These are phyloP conservation scores for Madurella fahalii DNA, from an alignment of 2,329 filamentous ascomycete genomes.

Conservation along the genomic window DNA sequence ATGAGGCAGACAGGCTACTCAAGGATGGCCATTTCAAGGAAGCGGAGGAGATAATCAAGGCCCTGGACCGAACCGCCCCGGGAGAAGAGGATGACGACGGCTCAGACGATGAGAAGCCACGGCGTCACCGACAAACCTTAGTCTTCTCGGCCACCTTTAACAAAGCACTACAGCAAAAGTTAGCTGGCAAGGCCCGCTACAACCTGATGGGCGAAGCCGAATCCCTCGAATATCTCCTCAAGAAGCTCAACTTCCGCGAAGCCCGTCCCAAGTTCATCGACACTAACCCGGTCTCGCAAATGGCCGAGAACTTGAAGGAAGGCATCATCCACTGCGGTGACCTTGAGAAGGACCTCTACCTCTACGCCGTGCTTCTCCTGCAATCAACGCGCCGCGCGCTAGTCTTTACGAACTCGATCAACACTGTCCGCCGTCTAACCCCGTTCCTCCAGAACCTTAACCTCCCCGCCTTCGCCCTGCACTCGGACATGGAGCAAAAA, in stretches of 20 bases:
- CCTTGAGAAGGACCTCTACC: slow-evolving; percentile 94
- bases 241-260: slow-evolving; percentile 82
- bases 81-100: slow-evolving; percentile 47
- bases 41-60: slow-evolving; percentile 78
- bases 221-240: slow-evolving; percentile 88
- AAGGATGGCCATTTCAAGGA: slow-evolving; percentile 96
- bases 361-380: slow-evolving; percentile 82
- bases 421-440: slow-evolving; percentile 78
- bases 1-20: slow-evolving; percentile 89
- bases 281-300: slow-evolving; percentile 81
- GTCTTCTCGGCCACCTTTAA: slow-evolving; percentile 98
- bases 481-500: slow-evolving; percentile 95
- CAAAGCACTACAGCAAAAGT: slow-evolving; percentile 83
- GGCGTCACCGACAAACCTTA: slow-evolving; percentile 68
- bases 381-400: slow-evolving; percentile 77
- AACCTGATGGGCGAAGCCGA: slow-evolving; percentile 68
- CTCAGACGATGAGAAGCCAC: slow-evolving; percentile 41
- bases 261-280: slow-evolving; percentile 89
- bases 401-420: slow-evolving; percentile 95
- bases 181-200: slow-evolving; percentile 70
- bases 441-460: slow-evolving; percentile 81
- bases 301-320: slow-evolving; percentile 82
- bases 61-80: slow-evolving; percentile 70
- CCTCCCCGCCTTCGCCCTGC: slow-evolving; percentile 71
- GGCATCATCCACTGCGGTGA: slow-evolving; percentile 87